phyloP scores from a whole-genome alignment of 495 filamentous ascomycete genomes.

The Penicillium cataractarum region DNA sequence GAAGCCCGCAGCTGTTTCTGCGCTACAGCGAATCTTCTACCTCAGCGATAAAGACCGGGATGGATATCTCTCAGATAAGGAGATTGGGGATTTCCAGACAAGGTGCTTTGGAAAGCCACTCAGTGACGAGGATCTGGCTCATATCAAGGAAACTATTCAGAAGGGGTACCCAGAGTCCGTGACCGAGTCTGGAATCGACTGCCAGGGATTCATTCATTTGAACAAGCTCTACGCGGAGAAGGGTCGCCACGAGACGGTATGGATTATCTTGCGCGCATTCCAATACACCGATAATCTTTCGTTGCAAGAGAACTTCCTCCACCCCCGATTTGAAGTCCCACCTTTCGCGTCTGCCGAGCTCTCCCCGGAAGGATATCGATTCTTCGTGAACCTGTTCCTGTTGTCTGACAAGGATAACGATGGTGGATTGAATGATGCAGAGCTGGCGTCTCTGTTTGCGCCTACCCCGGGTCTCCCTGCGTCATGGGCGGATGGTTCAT shows the following conservation, averaged over 20 bases:
- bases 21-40: conserved; percentile 89
- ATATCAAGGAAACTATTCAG: conserved; percentile 83
- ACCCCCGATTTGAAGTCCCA: conserved; percentile 92
- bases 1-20: conserved; percentile 85
- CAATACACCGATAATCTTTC: conserved; percentile 95
- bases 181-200: conserved; percentile 73
- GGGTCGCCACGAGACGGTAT: conserved; percentile 96
- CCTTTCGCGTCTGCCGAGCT: conserved; percentile 90
- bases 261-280: conserved; percentile 93
- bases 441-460: conserved; percentile 84
- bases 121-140: conserved; percentile 74
- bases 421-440: conserved; percentile 83
- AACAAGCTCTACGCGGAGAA: conserved; percentile 97
- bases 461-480: conserved; percentile 87
- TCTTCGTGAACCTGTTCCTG: conserved; percentile 96
- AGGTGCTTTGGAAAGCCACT: conserved; percentile 89
- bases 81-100: conserved; percentile 86
- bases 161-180: conserved; percentile 66
- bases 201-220: conserved; percentile 79
- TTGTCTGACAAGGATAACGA: conserved; percentile 97
- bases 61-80: conserved; percentile 86
- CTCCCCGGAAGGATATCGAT: conserved; percentile 91
- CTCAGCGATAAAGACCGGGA: conserved; percentile 96
- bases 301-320: conserved; percentile 86
- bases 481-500: conserved; percentile 88